Conservation (phyloP, 352 stramenopile genomes). For the Plasmopara viticola region DNA sequence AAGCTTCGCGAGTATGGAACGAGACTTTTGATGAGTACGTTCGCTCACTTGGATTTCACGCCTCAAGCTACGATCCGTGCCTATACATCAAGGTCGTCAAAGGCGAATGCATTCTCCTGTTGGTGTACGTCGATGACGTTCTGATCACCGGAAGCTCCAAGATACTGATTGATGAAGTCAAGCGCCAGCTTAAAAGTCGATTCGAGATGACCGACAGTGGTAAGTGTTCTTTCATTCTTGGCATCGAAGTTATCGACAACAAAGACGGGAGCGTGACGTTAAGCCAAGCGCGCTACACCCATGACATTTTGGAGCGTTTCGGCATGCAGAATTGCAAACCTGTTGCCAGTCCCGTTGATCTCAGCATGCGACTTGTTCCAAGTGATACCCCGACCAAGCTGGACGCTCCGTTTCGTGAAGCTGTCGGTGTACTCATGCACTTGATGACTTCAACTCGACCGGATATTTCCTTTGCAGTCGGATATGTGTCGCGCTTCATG, state of each 20-base stretch:
- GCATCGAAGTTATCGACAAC: conserved; percentile 1
- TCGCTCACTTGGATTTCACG: too few species aligned
- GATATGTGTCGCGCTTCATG: conserved; percentile 17
- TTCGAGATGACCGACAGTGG: conserved; percentile 2
- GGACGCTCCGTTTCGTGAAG: conserved; percentile 5
- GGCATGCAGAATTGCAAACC: not conserved
- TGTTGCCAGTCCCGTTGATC: not conserved
- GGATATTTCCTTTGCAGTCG: conserved; percentile 9
- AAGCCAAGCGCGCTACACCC: not conserved
- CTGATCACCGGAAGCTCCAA: too few species aligned
- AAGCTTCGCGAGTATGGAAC: too few species aligned
- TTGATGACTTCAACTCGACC: conserved; percentile 15
- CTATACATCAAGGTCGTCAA: too few species aligned
- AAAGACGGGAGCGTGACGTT: not conserved
- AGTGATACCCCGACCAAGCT: not conserved
- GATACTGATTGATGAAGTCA: too few species aligned
- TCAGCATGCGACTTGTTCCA: not conserved
- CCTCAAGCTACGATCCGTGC: too few species aligned
- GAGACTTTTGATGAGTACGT: too few species aligned
- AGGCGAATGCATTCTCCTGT: too few species aligned
- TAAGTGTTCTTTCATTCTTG: not conserved
- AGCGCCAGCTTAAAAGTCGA: not conserved
- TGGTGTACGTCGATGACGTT: too few species aligned
- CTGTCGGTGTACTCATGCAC: conserved; percentile 15
- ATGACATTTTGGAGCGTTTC: conserved; percentile 1